Base-by-base conservation (phyloP, 1,284 basidiomycete genomes). In the Malassezia cuniculi region DNA sequence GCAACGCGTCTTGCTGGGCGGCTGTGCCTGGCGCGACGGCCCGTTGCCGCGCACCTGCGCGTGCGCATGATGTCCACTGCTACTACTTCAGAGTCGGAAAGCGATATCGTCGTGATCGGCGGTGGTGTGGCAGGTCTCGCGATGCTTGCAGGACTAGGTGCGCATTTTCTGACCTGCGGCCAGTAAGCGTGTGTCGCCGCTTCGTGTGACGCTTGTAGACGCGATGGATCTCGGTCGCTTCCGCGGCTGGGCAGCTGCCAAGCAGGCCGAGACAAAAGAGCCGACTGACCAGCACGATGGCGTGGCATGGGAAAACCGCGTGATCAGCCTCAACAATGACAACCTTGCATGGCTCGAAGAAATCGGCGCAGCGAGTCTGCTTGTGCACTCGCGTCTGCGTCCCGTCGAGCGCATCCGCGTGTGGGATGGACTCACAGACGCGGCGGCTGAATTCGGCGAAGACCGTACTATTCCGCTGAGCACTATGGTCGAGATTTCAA, bases 361-460 rank as follows among this genome's bases (percentile, higher is more conserved):
- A n/a, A 50, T 63, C 31, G 59, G 60, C 35, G 55, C 61, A 10
- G 39, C 45, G 8, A 39, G 33, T 2, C 54, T 52, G 35, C 49
- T 66, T 8, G 48, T 50, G 14, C 28, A 39, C 10, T 33, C 48
- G 15, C 52, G 60, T 4, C 39, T 60, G 16, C 49, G 59, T 1
- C 34, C 56, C 9, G 41, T 66, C 27, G 47, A 39, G 17, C 48
- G 56, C 5, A 66, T 66, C 53, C 49, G 50, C 16, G 60, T 66
- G n/a, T 63, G 53, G 47, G 63, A 66, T 36, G 63, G 61, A 16
- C 49, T 66, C 6, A 55, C 57, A 3, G 56, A 50, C 18, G 60
- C 63, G 1, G 38, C 50, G 1, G 55, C 60, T 33, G 52, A 63
- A 33, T 60, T 66, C 35, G 58, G 60, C 30, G 42, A 50, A 7